These are phyloP conservation scores for Yamadazyma trypodendri DNA, from an alignment of 1,139 yeast genomes.

Conservation along the genomic window DNA sequence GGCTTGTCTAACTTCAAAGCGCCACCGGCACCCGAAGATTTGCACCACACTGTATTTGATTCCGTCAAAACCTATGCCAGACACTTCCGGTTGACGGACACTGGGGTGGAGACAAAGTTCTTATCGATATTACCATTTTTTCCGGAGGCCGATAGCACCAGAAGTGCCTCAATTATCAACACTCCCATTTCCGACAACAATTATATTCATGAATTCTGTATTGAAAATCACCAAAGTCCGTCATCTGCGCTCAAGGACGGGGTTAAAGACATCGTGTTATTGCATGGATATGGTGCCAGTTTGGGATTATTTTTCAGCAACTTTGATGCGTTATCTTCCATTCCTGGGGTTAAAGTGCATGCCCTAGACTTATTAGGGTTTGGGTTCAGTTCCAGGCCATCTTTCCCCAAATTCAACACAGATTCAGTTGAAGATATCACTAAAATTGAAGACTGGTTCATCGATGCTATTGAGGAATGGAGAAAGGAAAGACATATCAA, in stretches of 20 bases:
- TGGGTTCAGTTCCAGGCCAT: conserved; percentile 44
- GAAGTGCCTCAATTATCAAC: conserved; percentile 48
- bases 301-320: conserved; percentile 45
- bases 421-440: conserved; percentile 30
- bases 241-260: conserved; percentile 15
- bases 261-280: conserved; percentile 37
- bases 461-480: conserved; percentile 87
- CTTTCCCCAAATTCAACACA: conserved; percentile 32
- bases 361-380: conserved; percentile 48
- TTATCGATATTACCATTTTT: conserved; percentile 55
- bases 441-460: conserved; percentile 70
- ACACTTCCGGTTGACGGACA: conserved; percentile 31
- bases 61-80: conserved; percentile 42
- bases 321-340: conserved; percentile 35
- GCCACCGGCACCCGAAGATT: conserved; percentile 3
- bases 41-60: conserved; percentile 23
- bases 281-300: conserved; percentile 51
- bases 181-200: conserved; percentile 49
- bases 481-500: conserved; percentile 53
- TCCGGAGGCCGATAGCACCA: conserved; percentile 51
- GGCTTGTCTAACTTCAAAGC: conserved; percentile 7
- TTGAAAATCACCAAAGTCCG: conserved; percentile 32
- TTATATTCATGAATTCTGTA: conserved; percentile 58
- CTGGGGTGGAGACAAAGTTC: conserved; percentile 30
- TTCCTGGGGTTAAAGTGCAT: conserved; percentile 45